Conservation (phyloP, 108 stramenopile species). For the Schizochytrium sp. region DNA sequence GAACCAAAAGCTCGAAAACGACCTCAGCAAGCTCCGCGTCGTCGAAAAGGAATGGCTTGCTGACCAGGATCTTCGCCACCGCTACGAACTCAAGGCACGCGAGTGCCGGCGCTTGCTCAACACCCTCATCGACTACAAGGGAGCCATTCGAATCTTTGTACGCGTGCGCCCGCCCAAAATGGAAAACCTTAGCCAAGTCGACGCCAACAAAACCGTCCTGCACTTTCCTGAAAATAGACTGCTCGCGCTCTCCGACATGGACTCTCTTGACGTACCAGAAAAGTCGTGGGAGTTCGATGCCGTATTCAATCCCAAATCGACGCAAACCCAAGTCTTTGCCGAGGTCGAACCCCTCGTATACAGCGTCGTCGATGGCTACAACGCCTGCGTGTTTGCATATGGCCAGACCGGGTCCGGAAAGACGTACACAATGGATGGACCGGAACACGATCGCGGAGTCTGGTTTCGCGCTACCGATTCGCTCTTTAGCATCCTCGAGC, state of each 20-base stretch:
- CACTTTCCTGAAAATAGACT: not conserved
- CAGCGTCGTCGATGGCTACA: slow-evolving; percentile 70
- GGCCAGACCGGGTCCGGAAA: slow-evolving; percentile 64
- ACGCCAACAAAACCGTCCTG: not conserved
- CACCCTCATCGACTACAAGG: slow-evolving; percentile 64
- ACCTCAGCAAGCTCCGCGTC: not conserved
- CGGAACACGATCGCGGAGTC: not conserved
- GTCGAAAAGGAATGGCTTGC: not conserved
- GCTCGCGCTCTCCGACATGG: not conserved
- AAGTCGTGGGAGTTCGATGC: not conserved
- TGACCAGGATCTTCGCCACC: not conserved
- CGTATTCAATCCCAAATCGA: slow-evolving; percentile 12
- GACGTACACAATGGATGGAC: slow-evolving; percentile 32
- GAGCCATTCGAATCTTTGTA: slow-evolving; percentile 75
- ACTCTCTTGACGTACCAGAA: not conserved
- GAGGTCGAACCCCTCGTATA: slow-evolving; percentile 53
- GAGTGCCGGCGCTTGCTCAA: slow-evolving; percentile 52
- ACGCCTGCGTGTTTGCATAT: slow-evolving; percentile 80
- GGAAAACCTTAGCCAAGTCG: not conserved
- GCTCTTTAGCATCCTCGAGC: slow-evolving; percentile 47
- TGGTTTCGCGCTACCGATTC: slow-evolving; percentile 38
- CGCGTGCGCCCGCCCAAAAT: slow-evolving; percentile 57
- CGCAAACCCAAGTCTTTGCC: slow-evolving; percentile 21
- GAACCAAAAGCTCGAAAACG: not conserved
- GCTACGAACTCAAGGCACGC: not conserved